Conservation (phyloP, 371 early-diverging fungal species). For the Syncephalis plumigaleata region DNA sequence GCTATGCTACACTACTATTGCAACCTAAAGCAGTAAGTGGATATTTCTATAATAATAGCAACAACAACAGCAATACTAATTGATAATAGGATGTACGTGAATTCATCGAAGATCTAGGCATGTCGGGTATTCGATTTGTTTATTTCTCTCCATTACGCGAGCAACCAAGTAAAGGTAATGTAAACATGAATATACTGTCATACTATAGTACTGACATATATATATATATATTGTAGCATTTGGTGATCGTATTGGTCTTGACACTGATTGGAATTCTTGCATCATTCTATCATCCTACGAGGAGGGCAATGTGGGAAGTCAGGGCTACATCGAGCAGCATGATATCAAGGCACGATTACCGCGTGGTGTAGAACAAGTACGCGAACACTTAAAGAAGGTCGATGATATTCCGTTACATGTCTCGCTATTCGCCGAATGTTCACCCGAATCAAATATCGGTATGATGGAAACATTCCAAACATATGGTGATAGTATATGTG, state of each 20-base stretch:
- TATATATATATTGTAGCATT: too few species aligned
- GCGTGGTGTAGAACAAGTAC: slow-evolving; percentile 87
- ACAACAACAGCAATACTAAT: too few species aligned
- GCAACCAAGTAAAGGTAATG: slow-evolving; percentile 78
- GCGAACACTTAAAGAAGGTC: slow-evolving; percentile 72
- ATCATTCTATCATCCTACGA: slow-evolving; percentile 77
- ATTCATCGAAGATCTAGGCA: slow-evolving; percentile 87
- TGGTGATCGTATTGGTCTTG: slow-evolving; percentile 89
- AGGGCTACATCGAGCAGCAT: slow-evolving; percentile 80
- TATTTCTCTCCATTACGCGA: slow-evolving; percentile 89
- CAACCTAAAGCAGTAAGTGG: slow-evolving; percentile 66
- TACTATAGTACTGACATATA: too few species aligned
- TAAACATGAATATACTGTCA: too few species aligned
- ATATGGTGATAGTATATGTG: slow-evolving; percentile 90
- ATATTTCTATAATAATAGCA: too few species aligned
- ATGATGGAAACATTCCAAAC: slow-evolving; percentile 95
- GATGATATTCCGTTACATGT: slow-evolving; percentile 98
- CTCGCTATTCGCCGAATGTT: slow-evolving; percentile 92
- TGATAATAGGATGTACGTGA: slow-evolving; percentile 65
- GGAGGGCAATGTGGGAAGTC: slow-evolving; percentile 26
- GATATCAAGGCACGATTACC: slow-evolving; percentile 95
- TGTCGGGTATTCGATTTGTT: slow-evolving; percentile 95
- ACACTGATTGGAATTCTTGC: slow-evolving; percentile 97
- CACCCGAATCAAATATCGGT: slow-evolving; percentile 56
- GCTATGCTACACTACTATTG: slow-evolving; percentile 72